Evolutionary conservation across 257 asterid species (phyloP).

Genomic region (Orobanche coerulescens): DNA sequence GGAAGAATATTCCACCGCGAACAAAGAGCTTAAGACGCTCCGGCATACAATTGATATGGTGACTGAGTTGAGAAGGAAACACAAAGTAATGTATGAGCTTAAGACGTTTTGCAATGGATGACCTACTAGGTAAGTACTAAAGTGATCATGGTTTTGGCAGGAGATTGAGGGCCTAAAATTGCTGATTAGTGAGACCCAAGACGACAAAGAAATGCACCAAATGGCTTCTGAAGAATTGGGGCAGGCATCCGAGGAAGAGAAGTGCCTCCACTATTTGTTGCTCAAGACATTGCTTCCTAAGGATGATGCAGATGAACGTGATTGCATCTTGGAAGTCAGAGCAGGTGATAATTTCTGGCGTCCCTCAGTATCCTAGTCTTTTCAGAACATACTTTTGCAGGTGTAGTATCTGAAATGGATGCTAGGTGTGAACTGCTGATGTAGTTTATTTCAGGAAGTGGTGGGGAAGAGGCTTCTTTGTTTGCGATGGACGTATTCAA

Average conservation of each 20-base stretch:
- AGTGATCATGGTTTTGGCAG: slow-evolving; percentile 29
- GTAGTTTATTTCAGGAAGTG: slow-evolving; percentile 53
- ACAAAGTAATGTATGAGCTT: slow-evolving; percentile 41
- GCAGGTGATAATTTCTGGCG: slow-evolving; percentile 49
- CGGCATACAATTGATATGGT: slow-evolving; percentile 50
- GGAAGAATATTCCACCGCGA: slow-evolving; percentile 62
- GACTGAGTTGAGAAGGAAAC: slow-evolving; percentile 54
- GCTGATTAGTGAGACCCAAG: slow-evolving; percentile 58
- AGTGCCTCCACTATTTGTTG: slow-evolving; percentile 50
- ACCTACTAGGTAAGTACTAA: background rate
- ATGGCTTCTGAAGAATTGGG: slow-evolving; percentile 85
- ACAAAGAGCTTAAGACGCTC: slow-evolving; percentile 80
- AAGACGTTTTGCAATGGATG: background rate
- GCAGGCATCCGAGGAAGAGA: slow-evolving; percentile 61
- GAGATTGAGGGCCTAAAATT: slow-evolving; percentile 64
- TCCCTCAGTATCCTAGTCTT: background rate
- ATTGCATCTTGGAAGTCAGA: slow-evolving; percentile 92
- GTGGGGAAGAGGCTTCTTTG: slow-evolving; percentile 97
- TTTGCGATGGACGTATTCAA: slow-evolving; percentile 92
- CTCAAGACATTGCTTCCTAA: slow-evolving; percentile 79
- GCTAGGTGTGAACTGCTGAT: slow-evolving; percentile 9
- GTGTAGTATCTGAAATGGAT: background rate
- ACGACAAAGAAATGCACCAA: slow-evolving; percentile 74
- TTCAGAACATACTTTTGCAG: slow-evolving; percentile 8
- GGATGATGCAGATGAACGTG: slow-evolving; percentile 96